A percentile compares a stretch with the other conserved stretches of the same genome.
Conservation (phyloP, 345 rosid genomes). For the Fremontodendron californicum region DNA sequence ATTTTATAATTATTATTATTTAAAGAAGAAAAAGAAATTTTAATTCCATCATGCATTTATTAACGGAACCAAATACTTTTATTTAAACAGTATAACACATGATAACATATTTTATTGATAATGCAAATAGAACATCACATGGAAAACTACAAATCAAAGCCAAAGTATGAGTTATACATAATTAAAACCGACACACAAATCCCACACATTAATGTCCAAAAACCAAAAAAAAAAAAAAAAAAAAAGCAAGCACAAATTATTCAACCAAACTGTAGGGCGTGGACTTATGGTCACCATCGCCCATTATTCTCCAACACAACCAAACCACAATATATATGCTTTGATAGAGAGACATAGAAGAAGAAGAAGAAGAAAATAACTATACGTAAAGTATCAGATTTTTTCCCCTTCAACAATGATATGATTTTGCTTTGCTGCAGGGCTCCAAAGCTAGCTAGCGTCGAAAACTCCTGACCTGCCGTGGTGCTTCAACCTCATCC, state of each 20-base stretch:
- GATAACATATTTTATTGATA: neutral
- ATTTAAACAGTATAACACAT: neutral
- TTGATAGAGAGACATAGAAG: neutral
- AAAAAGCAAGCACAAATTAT: neutral
- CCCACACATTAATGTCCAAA: too few relatives aligned
- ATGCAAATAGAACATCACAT: neutral
- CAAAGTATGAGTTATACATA: neutral
- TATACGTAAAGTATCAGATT: neutral
- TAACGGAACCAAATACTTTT: too few relatives aligned
- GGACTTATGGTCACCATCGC: constrained; percentile 31
- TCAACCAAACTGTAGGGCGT: constrained; percentile 18
- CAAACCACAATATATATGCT: neutral
- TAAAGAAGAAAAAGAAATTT: too few relatives aligned
- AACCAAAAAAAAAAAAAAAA: neutral
- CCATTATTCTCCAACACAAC: constrained; percentile 16
- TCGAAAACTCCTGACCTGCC: constrained; percentile 79
- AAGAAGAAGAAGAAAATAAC: neutral
- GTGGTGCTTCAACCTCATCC: constrained; percentile 55
- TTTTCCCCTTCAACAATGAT: neutral
- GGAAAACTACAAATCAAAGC: neutral
- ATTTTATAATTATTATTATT: too few relatives aligned
- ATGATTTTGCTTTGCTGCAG: neutral
- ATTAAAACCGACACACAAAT: too few relatives aligned
- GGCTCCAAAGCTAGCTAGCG: constrained; percentile 36
- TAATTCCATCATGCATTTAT: too few relatives aligned